Evolutionary conservation across 352 stramenopile species (phyloP).

Genomic region (Phytophthora sansomeana): DNA sequence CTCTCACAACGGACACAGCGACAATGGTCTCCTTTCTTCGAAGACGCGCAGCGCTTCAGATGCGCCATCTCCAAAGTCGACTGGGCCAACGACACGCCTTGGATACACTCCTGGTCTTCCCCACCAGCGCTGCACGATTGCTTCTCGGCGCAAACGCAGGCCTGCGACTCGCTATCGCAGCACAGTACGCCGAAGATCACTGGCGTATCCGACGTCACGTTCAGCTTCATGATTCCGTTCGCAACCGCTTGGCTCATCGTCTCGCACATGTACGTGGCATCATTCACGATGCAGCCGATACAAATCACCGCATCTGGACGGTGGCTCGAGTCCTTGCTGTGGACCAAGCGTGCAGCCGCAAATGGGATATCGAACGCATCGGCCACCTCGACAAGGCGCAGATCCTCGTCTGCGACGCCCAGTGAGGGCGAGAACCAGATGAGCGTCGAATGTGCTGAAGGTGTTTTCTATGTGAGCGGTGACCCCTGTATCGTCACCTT

Average conservation of each 20-base stretch:
- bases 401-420: constrained; percentile 52
- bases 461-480: constrained; percentile 40
- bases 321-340: constrained; percentile 69
- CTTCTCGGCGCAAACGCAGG: constrained; percentile 76
- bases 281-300: constrained; percentile 95
- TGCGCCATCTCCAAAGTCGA: constrained; percentile 91
- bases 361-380: constrained; percentile 97
- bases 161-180: constrained; percentile 93
- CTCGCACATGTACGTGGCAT: constrained; percentile 97
- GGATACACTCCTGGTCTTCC: constrained; percentile 50
- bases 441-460: constrained; percentile 43
- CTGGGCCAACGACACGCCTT: constrained; percentile 68
- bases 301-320: constrained; percentile 96
- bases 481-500: constrained; percentile 38
- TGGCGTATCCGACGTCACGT: constrained; percentile 89
- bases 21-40: constrained; percentile 49
- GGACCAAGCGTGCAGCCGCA: constrained; percentile 82
- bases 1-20: constrained; percentile 30
- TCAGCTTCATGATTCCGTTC: constrained; percentile 97
- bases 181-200: constrained; percentile 93
- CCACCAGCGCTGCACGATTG: constrained; percentile 30
- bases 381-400: constrained; percentile 82
- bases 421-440: constrained; percentile 32
- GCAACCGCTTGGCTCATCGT: constrained; percentile 96
- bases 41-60: constrained; percentile 60